Conservation (phyloP, 805 yeast genomes). For the Metschnikowia matae region DNA sequence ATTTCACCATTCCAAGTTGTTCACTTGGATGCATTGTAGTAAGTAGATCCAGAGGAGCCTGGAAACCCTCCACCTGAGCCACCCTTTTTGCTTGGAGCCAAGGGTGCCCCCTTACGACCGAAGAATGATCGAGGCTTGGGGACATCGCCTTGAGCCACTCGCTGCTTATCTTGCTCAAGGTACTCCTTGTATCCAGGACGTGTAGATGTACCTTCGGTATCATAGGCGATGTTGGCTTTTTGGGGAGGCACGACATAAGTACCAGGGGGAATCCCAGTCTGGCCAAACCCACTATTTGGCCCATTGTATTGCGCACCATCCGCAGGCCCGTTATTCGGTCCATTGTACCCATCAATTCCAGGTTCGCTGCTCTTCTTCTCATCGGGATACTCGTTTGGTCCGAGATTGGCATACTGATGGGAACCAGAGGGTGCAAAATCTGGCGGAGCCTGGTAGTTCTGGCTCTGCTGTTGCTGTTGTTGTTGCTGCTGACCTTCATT, state of each 20-base stretch:
- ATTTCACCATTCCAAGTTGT: neutral
- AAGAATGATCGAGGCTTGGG: constrained; percentile 27
- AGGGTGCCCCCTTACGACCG: constrained; percentile 32
- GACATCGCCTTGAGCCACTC: constrained; percentile 29
- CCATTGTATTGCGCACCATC: too few relatives aligned
- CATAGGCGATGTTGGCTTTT: constrained; percentile 33
- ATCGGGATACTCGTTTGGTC: constrained; percentile 16
- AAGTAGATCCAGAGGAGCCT: constrained; percentile 33
- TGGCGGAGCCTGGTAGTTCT: neutral
- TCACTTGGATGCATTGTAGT: constrained; percentile 13
- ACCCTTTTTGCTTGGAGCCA: constrained; percentile 28
- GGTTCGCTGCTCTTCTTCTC: constrained; percentile 11
- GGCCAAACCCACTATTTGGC: too few relatives aligned
- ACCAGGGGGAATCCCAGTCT: constrained; percentile 4
- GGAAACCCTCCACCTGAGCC: constrained; percentile 31
- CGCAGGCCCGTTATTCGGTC: too few relatives aligned
- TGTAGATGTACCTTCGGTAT: constrained; percentile 31
- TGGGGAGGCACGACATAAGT: constrained; percentile 28
- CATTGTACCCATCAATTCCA: too few relatives aligned
- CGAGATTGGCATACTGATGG: constrained; percentile 5
- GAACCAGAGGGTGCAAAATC: constrained; percentile 2
- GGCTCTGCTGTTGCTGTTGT: neutral
- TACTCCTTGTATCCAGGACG: constrained; percentile 37
- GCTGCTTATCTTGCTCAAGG: constrained; percentile 27
- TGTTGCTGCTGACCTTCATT: neutral